Base-by-base conservation (phyloP, 768 basidiomycete genomes). In the Pleurotus sapidus region DNA sequence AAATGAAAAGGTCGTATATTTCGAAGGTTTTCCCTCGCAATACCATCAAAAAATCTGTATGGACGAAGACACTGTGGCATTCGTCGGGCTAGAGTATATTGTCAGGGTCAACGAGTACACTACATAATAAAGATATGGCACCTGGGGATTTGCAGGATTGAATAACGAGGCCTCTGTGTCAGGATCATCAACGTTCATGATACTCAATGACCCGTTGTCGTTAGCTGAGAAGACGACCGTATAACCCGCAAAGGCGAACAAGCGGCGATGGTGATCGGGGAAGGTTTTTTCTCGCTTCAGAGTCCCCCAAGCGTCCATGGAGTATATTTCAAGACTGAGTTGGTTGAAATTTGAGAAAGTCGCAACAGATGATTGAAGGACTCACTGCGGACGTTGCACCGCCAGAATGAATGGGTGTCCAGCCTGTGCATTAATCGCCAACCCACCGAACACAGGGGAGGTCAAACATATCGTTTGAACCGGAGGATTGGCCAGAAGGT, bases 401-500 rank as follows among this genome's bases (percentile, higher is more conserved):
- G 77, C 78, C 1, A 87, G 53, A 0, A 72, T 65, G 9, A 68
- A 76, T 0, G 69, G 45, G 49, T 69, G 68, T 12, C 58, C 59
- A 0, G 67, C 61, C 34, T 74, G 72, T 3, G 74, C 70, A 57
- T 85, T 87, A 40, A 84, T 67, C 5, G 73, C 71, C 60, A 82
- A 66, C 8, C 78, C 76, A n/a, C 73, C 67, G 42, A 79, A 74
- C 9, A 69, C 70, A 4, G 62, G 66, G 27, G 75, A 30, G 55
- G 63, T 61, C 63, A 74, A 72, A 4, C 69, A 63, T 1, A 84
- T 84, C 34, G 84, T 63, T 59, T 78, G 82, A 6, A 49, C 60
- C 0, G 79, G 75, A 0, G 66, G 58, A 2, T 63, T 53, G 9
- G 56, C 8, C 0, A 64, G 48, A 7, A 85, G 46, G 60, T 87